These are phyloP conservation scores for Claviceps maximensis DNA, from an alignment of 2,329 filamentous ascomycete species.

Conservation along the genomic window DNA sequence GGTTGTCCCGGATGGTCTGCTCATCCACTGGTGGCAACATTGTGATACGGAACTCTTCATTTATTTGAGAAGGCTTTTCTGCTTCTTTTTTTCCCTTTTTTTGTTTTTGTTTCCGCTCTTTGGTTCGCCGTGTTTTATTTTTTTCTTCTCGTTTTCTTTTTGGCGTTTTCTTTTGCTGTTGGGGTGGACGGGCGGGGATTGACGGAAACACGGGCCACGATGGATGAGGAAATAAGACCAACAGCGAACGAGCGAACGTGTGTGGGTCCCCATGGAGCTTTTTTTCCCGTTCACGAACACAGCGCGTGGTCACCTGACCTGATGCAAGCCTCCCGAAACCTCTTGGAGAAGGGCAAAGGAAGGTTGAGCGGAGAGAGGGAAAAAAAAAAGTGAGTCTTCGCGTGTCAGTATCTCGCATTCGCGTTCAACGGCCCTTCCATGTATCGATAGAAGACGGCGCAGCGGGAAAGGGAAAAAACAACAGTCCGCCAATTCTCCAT, in stretches of 20 bases:
- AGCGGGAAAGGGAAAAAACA: background rate
- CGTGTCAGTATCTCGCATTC: background rate
- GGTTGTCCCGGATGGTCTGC: conserved; percentile 39
- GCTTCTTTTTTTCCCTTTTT: background rate
- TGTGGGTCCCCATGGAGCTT: background rate
- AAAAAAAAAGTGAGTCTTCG: background rate
- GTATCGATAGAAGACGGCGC: background rate
- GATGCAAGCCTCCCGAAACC: background rate
- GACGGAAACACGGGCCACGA: background rate
- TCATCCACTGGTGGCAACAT: conserved; percentile 49
- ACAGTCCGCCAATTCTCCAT: background rate
- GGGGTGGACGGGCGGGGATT: too few relatives aligned
- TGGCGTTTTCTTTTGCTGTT: too few relatives aligned
- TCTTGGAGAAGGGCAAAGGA: background rate
- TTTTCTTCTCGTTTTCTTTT: too few relatives aligned
- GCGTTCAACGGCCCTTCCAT: background rate
- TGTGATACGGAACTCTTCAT: background rate
- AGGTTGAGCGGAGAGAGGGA: too few relatives aligned
- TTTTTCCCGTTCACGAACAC: conserved; percentile 17
- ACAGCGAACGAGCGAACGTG: background rate
- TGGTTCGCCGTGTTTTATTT: too few relatives aligned
- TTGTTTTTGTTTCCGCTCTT: background rate
- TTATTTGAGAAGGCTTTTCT: too few relatives aligned
- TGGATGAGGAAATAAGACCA: too few relatives aligned
- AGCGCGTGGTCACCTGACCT: conserved; percentile 23